Base-by-base conservation (phyloP, 176 grass and related monocot genomes). In the Microstegium vimineum region DNA sequence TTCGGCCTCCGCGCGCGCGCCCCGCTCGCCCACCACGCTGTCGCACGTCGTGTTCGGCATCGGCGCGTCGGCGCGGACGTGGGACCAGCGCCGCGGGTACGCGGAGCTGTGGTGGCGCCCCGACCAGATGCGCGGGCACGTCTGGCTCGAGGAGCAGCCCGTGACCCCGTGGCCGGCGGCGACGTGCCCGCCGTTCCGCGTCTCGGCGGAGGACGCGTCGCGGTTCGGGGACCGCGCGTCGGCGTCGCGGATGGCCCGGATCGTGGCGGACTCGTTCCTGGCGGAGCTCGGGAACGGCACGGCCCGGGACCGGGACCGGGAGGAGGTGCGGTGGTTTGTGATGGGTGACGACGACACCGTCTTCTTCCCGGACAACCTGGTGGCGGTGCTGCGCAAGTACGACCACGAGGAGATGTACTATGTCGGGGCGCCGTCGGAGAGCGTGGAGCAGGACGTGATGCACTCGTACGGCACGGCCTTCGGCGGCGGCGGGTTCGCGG, bases 271-370 rank as follows among this genome's bases (percentile, higher is more conserved):
- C 62, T 88, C 93, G 18, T 93, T 91, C 66, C 20, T 81, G 10
- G 68, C 82, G 13, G 74, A 81, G 54, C 66, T 27, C 27, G 70
- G 57, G 6, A 90, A 90, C 61, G 79, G 13, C 47, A n/a, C 81
- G 0, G 38, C 41, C n/a, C n/a, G n/a, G n/a, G n/a, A n/a, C 41
- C 64, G 43, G 20, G 51, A 6, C n/a, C n/a, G n/a, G 20, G 2
- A 54, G 11, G 78, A 65, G 71, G 82, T 74, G 52, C 78, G 95
- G 78, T 98, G 95, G 95, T 94, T 94, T 77, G 92, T 94, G 68
- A 94, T 94, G 92, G 95, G 95, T 22, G 95, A 98, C 84, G 95
- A 98, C 84, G 95, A 98, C 92, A 98, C 95, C 8, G 82, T 98
- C 34, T 98, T 98, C 92, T 98, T 98, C 89, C 78, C 81, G 66